Base-by-base conservation (phyloP, 1,284 basidiomycete genomes). In the Sanghuangporus weigelae region DNA sequence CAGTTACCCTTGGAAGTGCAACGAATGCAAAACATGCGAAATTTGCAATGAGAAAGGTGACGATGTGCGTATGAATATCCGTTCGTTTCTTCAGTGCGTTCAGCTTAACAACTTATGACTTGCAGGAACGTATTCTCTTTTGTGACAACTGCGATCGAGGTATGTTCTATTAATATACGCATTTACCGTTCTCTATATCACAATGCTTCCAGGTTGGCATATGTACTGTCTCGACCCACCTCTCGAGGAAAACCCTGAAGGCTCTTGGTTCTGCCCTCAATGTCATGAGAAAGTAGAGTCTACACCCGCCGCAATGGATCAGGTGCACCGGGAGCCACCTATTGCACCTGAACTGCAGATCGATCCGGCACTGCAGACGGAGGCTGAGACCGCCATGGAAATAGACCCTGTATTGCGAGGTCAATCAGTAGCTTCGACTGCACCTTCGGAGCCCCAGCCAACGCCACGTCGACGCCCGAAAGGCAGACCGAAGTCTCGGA, bases 121-220 rank as follows among this genome's bases (percentile, higher is more conserved):
- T 59, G 49, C 73, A 96, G 93, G 86, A 82, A 62, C 82, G 85
- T 63, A 88, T 98, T 70, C 76, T 98, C 67, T 92, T 98, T 70
- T 99, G 96, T 75, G 96, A 98, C 78, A 84, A 81, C 58, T 99
- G 96, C 74, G 96, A 99, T 79, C 82, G 95, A 79, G 95, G 92
- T 71, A 49, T 50, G 57, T 51, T 31, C 63, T 38, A 46, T 58
- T 54, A 44, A 12, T 21, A n/a, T 60, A 35, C 26, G 56, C 66
- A 64, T 63, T 49, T 68, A 50, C 55, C 23, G 35, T n/a, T 31
- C 31, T 19, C 62, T 46, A n/a, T 68, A 39, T 69, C 56, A 23
- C 26, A 8, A 57, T 58, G 23, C 49, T 35, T 63, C 50, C 66
- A 90, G 90, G 93, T 42, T 98, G 93, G 92, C 96, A 99, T 74